Base-by-base conservation (phyloP, 805 yeast species). In the Yarrowia deformans region DNA sequence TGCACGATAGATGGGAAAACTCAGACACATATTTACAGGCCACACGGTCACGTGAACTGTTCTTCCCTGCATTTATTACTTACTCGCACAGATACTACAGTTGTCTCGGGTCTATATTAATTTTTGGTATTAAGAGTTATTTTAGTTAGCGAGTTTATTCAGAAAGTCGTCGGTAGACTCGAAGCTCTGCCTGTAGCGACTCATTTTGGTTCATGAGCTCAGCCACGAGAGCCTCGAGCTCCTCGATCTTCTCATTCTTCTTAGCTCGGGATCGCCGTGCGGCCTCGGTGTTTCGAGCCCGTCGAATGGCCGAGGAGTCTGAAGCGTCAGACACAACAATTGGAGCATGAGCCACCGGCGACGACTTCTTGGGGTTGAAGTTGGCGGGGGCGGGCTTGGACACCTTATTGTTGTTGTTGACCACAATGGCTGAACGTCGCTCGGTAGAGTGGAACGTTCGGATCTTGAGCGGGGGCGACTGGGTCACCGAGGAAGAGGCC, bases 211-310 rank as follows among this genome's bases (percentile, higher is more conserved):
- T 74, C 70, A 87, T 74, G 72, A 93, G 82, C 40, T 79, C 84
- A 72, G 88, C 91, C 68, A 93, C 95, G 78, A 86, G 87, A 32
- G 79, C 86, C 80, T 93, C 98, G 77, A 93, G 82, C 77, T 91
- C 94, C 70, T 80, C 75, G 91, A 93, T 90, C 79, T 97, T 86
- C 78, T 90, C 90, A 88, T 90, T 88, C 80, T 93, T 92, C 78
- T 97, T 87, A 42, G 97, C 97, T 75, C 98, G 85, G 42, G 97
- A 93, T 78, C 97, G 86, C 79, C 98, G 87, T 7, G 97, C 97
- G 72, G 97, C 97, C 79, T 91, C 97, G 29, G 88, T 92, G 84
- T 92, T 92, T 79, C 92, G 87, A 14, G 97, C 97, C 76, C 97
- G 87, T 79, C 93, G 90, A 74, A 88, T 75, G 67, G 90, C 84